A percentile compares a stretch with the other conserved stretches of the same genome.
phyloP scores from a whole-genome alignment of 73 alveolate genomes.

The Paramecium pentaurelia region DNA sequence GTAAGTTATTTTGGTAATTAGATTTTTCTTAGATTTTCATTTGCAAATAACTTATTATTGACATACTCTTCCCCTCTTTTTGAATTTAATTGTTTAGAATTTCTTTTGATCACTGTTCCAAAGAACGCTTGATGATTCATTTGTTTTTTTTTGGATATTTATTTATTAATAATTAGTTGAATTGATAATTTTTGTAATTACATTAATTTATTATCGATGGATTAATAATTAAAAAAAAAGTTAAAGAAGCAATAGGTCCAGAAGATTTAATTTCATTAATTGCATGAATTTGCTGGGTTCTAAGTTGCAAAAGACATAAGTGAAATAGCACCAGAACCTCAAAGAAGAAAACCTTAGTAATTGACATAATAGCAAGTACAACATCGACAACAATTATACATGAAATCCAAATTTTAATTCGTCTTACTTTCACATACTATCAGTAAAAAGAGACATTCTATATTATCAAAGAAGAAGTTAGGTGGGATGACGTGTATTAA shows the following conservation, averaged over 20 bases:
- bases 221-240: neutral
- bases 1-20: neutral
- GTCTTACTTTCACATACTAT: neutral
- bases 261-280: neutral
- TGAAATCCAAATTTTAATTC: constrained; percentile 14
- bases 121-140: neutral
- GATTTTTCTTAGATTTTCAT: neutral
- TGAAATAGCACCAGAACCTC: neutral
- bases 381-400: neutral
- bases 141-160: neutral
- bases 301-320: neutral
- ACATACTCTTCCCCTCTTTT: neutral
- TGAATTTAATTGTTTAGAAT: neutral
- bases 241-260: neutral
- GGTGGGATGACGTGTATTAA: constrained; percentile 31
- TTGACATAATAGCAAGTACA: neutral
- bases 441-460: neutral
- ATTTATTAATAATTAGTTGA: neutral
- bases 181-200: neutral
- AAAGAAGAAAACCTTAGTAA: neutral
- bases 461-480: constrained; percentile 3
- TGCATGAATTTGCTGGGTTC: neutral
- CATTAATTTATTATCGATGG: neutral
- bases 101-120: neutral
- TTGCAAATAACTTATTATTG: neutral